Evolutionary conservation across 306 rosid species (phyloP).

Genomic region (Ormosia semicastrata): DNA sequence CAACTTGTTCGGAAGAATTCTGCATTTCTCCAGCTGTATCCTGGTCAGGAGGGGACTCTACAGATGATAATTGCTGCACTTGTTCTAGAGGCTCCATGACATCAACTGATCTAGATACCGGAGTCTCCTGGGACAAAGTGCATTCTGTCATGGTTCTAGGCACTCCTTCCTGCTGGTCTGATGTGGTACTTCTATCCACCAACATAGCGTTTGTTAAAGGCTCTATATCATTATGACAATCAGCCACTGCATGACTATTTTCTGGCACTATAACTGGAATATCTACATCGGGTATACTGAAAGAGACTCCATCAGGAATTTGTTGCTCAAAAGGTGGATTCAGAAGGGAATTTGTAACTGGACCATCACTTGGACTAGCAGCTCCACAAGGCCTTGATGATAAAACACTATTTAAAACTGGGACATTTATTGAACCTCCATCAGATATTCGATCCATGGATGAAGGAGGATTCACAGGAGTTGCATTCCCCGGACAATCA

Average conservation of each 20-base stretch:
- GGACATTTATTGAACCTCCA: not conserved
- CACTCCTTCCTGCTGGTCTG: constrained; percentile 42
- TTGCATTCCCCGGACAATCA: constrained; percentile 7
- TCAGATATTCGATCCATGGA: not conserved
- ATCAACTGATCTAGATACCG: constrained; percentile 22
- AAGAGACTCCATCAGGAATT: constrained; percentile 23
- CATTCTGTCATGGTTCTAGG: constrained; percentile 23
- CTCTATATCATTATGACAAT: constrained; percentile 25
- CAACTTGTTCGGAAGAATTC: constrained; percentile 23
- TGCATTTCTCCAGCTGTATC: constrained; percentile 22
- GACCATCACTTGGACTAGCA: constrained; percentile 22
- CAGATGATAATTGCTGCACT: constrained; percentile 30
- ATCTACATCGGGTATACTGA: constrained; percentile 23
- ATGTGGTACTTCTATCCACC: constrained; percentile 29
- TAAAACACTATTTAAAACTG: constrained; percentile 24
- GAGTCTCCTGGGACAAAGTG: constrained; percentile 26
- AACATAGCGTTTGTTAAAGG: constrained; percentile 10
- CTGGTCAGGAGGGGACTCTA: constrained; percentile 32
- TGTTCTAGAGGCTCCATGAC: constrained; percentile 32
- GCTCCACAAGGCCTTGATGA: constrained; percentile 27
- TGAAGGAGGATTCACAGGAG: constrained; percentile 14
- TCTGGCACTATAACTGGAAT: constrained; percentile 27
- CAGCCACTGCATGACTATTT: constrained; percentile 29
- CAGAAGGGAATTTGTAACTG: not conserved
- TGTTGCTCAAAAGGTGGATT: constrained; percentile 33